Evolutionary conservation across 1,139 yeast genomes (phyloP).

Genomic region (Kurtzmaniella natalensis): DNA sequence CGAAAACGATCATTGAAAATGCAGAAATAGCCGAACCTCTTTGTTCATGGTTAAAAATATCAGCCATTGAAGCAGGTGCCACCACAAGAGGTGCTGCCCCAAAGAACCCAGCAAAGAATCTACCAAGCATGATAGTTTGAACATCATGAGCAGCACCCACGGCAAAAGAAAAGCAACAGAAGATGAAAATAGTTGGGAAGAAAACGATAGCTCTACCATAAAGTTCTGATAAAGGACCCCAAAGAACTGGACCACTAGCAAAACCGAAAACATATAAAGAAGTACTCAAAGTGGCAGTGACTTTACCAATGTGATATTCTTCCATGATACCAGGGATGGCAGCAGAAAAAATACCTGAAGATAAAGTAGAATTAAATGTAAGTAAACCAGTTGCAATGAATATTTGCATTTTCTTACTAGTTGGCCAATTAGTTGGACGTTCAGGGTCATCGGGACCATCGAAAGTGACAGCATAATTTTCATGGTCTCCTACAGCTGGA

Average conservation of each 20-base stretch:
- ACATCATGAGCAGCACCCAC: constrained; percentile 69
- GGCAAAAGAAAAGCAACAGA: constrained; percentile 60
- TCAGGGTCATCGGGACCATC: constrained; percentile 59
- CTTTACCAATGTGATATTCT: constrained; percentile 47
- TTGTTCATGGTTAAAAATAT: constrained; percentile 55
- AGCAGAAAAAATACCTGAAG: constrained; percentile 62
- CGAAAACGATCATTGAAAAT: constrained; percentile 63
- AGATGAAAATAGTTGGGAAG: constrained; percentile 50
- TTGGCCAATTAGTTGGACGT: constrained; percentile 61
- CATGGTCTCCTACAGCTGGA: constrained; percentile 46
- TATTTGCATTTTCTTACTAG: constrained; percentile 32
- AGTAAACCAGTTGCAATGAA: constrained; percentile 35
- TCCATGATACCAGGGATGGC: constrained; percentile 39
- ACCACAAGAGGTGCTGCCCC: constrained; percentile 83
- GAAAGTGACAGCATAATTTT: constrained; percentile 50
- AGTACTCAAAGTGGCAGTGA: constrained; percentile 59
- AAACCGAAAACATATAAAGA: constrained; percentile 76
- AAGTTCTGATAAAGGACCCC: constrained; percentile 78
- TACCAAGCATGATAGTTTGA: constrained; percentile 66
- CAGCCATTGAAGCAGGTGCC: constrained; percentile 81
- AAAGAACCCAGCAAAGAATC: constrained; percentile 71
- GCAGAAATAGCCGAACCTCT: constrained; percentile 71
- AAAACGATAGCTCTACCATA: constrained; percentile 65
- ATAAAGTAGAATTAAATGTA: constrained; percentile 39
- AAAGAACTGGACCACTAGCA: constrained; percentile 75